Percentiles rank a stretch among this genome's conserved stretches.
phyloP scores from a whole-genome alignment of 768 basidiomycete genomes.

The Hypholoma fasciculare region DNA sequence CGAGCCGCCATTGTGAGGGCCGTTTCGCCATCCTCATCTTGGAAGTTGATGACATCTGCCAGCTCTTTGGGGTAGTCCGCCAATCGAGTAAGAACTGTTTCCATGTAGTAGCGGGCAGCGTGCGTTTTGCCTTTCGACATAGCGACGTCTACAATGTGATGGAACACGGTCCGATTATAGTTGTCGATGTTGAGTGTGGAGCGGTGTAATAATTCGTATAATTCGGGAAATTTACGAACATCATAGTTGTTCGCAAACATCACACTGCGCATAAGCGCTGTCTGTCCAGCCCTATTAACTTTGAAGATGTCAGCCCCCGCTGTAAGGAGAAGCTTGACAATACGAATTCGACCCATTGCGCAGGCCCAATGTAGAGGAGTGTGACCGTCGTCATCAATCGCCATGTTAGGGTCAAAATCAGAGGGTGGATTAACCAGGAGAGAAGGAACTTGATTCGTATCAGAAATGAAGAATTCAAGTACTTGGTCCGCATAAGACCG shows the following conservation, averaged over 20 bases:
- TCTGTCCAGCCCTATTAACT: constrained; percentile 95
- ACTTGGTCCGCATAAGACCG: constrained; percentile 93
- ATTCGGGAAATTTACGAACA: constrained; percentile 96
- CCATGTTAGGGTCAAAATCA: constrained; percentile 94
- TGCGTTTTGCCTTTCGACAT: constrained; percentile 98
- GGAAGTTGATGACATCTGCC: constrained; percentile 98
- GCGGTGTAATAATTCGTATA: constrained; percentile 96
- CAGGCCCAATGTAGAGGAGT: constrained; percentile 98
- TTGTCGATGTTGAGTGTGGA: constrained; percentile 99
- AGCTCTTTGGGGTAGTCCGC: constrained; percentile 94
- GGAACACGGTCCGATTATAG: constrained; percentile 95
- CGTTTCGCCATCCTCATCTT: constrained; percentile 98
- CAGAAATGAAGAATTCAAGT: constrained; percentile 97
- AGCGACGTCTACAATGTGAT: constrained; percentile 96
- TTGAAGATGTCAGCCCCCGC: constrained; percentile 97
- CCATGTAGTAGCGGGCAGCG: constrained; percentile 98
- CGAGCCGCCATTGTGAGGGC: constrained; percentile 95
- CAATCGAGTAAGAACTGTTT: constrained; percentile 85
- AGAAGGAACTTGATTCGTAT: constrained; percentile 87
- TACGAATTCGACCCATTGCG: constrained; percentile 96
- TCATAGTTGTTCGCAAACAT: constrained; percentile 99
- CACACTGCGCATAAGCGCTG: constrained; percentile 96
- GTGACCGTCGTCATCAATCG: constrained; percentile 98
- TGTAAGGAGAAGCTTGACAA: constrained; percentile 91
- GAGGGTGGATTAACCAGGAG: constrained; percentile 84